Evolutionary conservation across 2,329 filamentous ascomycete species (phyloP).

Genomic region (Fusarium metavorans): DNA sequence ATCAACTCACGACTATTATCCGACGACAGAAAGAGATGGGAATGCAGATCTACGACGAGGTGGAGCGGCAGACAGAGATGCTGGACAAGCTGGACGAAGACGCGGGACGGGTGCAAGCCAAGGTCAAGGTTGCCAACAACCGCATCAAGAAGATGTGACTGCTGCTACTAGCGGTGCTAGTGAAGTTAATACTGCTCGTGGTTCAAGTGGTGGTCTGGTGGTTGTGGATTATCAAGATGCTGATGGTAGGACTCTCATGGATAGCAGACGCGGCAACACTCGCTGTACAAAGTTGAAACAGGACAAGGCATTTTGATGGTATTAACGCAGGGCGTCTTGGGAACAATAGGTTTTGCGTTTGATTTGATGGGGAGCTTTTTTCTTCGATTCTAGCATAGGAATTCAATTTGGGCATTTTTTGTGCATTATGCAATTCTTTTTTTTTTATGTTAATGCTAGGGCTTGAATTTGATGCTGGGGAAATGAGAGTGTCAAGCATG

Average conservation of each 20-base stretch:
- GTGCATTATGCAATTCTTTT: not conserved
- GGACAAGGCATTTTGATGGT: constrained; percentile 16
- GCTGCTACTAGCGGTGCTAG: constrained; percentile 35
- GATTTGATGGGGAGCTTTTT: constrained; percentile 4
- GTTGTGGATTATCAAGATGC: constrained; percentile 43
- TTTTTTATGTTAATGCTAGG: not conserved
- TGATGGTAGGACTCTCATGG: constrained; percentile 44
- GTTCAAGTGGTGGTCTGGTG: constrained; percentile 49
- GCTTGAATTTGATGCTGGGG: not conserved
- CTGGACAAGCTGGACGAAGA: constrained; percentile 75
- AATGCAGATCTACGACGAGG: constrained; percentile 78
- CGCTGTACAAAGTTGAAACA: constrained; percentile 35
- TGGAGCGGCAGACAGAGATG: constrained; percentile 78
- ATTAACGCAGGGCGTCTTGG: constrained; percentile 34
- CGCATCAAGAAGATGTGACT: constrained; percentile 74
- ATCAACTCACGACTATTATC: constrained; percentile 76
- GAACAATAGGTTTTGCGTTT: constrained; percentile 10
- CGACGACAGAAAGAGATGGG: constrained; percentile 82
- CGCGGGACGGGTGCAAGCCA: constrained; percentile 72
- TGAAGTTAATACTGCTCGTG: constrained; percentile 45
- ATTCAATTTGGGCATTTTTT: constrained; percentile 7
- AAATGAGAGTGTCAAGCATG: not conserved
- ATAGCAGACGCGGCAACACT: constrained; percentile 44
- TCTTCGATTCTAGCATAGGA: not conserved
- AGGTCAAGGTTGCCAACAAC: constrained; percentile 80